Percentiles rank a stretch among this genome's conserved stretches.
Conservation (phyloP, 2,329 filamentous ascomycete species). For the Fusarium aywerte region DNA sequence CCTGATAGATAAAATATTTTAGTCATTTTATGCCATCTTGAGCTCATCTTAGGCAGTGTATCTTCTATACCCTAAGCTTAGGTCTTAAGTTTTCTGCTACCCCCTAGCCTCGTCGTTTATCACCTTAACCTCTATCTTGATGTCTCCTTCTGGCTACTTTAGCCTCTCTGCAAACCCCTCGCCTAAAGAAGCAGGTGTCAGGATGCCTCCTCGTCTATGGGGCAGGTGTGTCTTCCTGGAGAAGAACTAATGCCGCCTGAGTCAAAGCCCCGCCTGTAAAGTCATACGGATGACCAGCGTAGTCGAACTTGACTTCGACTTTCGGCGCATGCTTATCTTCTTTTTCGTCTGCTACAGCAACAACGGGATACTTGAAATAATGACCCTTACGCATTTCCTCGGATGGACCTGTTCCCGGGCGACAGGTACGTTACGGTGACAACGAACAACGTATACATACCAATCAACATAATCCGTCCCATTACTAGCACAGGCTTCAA, state of each 20-base stretch:
- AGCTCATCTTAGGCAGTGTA: too few relatives aligned
- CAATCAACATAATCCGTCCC: slow-evolving; percentile 41
- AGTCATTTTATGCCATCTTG: too few relatives aligned
- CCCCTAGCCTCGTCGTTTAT: not conserved
- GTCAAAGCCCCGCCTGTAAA: slow-evolving; percentile 36
- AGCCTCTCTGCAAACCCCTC: slow-evolving; percentile 26
- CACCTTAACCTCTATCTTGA: slow-evolving; percentile 25
- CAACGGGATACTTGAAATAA: slow-evolving; percentile 27
- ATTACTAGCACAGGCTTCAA: slow-evolving; percentile 35
- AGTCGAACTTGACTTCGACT: slow-evolving; percentile 29
- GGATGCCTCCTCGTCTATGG: slow-evolving; percentile 33
- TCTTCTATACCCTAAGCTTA: too few relatives aligned
- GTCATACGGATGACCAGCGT: slow-evolving; percentile 32
- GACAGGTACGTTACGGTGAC: too few relatives aligned
- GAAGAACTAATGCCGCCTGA: slow-evolving; percentile 33
- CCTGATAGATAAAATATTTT: too few relatives aligned
- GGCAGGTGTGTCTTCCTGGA: slow-evolving; percentile 18
- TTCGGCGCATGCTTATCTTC: not conserved
- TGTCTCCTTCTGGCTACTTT: slow-evolving; percentile 2
- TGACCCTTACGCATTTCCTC: slow-evolving; percentile 15
- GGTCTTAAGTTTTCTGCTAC: too few relatives aligned
- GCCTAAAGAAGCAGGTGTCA: slow-evolving; percentile 37
- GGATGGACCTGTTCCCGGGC: slow-evolving; percentile 34
- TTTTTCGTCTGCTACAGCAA: slow-evolving; percentile 24
- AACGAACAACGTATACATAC: too few relatives aligned